These are phyloP conservation scores for Clitoria ternatea DNA, from an alignment of 306 rosid genomes.

Conservation along the genomic window DNA sequence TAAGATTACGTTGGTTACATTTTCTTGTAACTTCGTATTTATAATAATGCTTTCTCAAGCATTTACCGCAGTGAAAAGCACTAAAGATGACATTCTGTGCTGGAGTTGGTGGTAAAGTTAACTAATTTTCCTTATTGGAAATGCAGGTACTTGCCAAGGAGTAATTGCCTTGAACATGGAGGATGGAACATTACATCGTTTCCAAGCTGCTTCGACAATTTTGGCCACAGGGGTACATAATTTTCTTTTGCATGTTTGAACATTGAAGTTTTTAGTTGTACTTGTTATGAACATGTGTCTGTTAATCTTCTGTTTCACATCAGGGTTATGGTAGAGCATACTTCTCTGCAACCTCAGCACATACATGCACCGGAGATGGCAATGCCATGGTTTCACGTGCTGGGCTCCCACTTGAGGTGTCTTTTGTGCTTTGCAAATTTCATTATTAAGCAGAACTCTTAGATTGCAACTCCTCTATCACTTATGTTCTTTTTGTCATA, in stretches of 20 bases:
- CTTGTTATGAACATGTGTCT: not conserved
- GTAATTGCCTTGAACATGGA: constrained; percentile 85
- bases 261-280: not conserved
- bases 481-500: constrained; percentile 8
- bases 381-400: constrained; percentile 91
- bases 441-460: constrained; percentile 2
- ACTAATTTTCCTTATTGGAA: constrained; percentile 24
- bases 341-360: constrained; percentile 92
- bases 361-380: constrained; percentile 96
- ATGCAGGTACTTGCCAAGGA: constrained; percentile 87
- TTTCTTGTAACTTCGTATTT: not conserved
- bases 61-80: not conserved
- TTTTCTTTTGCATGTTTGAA: not conserved
- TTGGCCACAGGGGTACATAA: constrained; percentile 84
- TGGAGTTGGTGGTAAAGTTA: not conserved
- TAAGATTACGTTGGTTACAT: not conserved
- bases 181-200: constrained; percentile 92
- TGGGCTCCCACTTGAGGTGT: constrained; percentile 78
- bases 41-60: constrained; percentile 21
- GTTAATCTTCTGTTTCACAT: constrained; percentile 16
- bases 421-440: not conserved
- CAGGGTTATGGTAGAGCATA: constrained; percentile 96
- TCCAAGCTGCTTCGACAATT: constrained; percentile 82
- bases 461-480: not conserved
- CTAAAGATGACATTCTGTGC: not conserved